phyloP scores from a whole-genome alignment of 2,329 filamentous ascomycete species.

The Corynespora cassiicola region DNA sequence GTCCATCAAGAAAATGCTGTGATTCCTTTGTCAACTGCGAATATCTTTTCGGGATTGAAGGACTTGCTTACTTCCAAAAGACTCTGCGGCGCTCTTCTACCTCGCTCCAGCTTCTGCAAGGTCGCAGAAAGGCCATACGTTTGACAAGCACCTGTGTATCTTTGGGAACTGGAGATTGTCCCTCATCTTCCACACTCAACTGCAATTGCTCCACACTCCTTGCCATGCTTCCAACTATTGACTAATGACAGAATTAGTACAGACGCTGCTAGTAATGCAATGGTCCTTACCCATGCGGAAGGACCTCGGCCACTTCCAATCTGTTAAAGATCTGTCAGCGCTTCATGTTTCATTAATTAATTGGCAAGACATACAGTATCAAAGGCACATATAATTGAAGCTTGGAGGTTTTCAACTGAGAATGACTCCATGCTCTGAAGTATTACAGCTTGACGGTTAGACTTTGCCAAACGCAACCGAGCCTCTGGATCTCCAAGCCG shows the following conservation, averaged over 20 bases:
- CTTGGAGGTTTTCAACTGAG: conserved; percentile 44
- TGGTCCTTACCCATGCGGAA: too few relatives aligned
- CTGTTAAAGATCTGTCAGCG: conserved; percentile 8
- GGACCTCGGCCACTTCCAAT: conserved; percentile 42
- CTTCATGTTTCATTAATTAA: neutral
- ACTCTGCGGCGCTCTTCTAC: conserved; percentile 44
- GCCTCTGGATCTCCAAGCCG: conserved; percentile 14
- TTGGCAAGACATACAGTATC: conserved; percentile 27
- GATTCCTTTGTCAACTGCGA: too few relatives aligned
- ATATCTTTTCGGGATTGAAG: too few relatives aligned
- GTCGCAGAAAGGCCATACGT: conserved; percentile 43
- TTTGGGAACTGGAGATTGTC: conserved; percentile 3
- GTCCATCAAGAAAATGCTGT: conserved; percentile 46
- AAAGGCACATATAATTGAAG: conserved; percentile 44
- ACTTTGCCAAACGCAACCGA: conserved; percentile 13
- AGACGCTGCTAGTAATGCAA: too few relatives aligned
- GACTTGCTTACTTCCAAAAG: too few relatives aligned
- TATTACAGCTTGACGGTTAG: conserved; percentile 29
- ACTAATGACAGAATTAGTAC: too few relatives aligned
- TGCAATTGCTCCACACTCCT: conserved; percentile 44
- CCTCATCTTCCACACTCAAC: conserved; percentile 39
- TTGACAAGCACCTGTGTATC: conserved; percentile 39
- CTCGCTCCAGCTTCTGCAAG: conserved; percentile 38
- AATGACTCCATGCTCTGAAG: conserved; percentile 41
- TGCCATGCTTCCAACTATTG: conserved; percentile 42